Evolutionary conservation across 768 basidiomycete genomes (phyloP).

Genomic region (Tylopilus intermedius): DNA sequence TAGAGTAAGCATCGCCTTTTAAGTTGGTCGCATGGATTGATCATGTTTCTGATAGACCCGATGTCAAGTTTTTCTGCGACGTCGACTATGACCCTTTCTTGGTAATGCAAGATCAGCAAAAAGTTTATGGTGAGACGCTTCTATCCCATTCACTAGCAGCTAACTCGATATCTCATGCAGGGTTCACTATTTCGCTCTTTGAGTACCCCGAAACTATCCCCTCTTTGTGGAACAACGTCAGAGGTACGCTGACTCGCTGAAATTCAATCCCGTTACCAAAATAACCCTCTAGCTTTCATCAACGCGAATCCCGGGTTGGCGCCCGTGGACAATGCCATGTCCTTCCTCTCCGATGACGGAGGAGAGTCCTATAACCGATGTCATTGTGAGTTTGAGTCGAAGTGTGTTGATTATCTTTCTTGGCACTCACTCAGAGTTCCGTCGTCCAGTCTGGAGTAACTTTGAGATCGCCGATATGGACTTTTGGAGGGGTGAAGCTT

Average conservation of each 20-base stretch:
- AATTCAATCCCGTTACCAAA: neutral
- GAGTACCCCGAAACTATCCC: constrained; percentile 81
- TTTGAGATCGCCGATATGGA: constrained; percentile 88
- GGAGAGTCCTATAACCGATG: constrained; percentile 75
- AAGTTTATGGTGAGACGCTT: constrained; percentile 63
- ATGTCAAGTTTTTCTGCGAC: constrained; percentile 79
- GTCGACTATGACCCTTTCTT: constrained; percentile 75
- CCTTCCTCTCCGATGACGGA: constrained; percentile 64
- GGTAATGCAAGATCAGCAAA: constrained; percentile 72
- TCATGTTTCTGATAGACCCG: constrained; percentile 45
- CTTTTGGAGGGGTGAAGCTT: constrained; percentile 83
- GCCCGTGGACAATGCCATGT: constrained; percentile 61
- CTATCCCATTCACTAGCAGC: neutral
- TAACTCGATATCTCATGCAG: constrained; percentile 35
- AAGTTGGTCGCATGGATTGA: constrained; percentile 6
- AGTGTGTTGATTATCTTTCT: no score
- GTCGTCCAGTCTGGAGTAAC: constrained; percentile 56
- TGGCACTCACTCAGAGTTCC: constrained; percentile 1
- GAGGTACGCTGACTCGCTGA: constrained; percentile 39
- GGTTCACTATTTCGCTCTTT: constrained; percentile 73
- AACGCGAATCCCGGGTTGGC: constrained; percentile 56
- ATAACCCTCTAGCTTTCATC: constrained; percentile 54
- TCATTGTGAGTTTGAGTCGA: constrained; percentile 50
- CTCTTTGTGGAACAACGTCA: constrained; percentile 71
- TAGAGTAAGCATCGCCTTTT: constrained; percentile 55